Base-by-base conservation (phyloP, 306 rosid species). In the Myrica gale region DNA sequence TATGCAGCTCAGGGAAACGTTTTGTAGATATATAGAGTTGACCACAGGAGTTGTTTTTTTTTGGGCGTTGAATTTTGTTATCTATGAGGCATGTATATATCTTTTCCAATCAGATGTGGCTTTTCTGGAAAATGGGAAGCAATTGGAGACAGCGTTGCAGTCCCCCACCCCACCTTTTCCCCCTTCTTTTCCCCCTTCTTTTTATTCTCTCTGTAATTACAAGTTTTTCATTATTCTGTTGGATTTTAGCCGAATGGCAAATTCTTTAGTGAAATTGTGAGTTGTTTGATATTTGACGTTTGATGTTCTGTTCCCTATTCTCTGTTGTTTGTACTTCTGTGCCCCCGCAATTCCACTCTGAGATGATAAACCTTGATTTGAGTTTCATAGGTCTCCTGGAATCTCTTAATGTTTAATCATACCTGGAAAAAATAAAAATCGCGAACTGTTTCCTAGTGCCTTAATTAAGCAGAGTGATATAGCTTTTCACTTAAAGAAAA, bases 11-110 rank as follows among this genome's bases (percentile, higher is more conserved):
- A 68, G 61, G 72, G 75, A 71, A 82, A 54, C 81, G 51, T 86
- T 76, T 42, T 83, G 87, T 86, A 21, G 4, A 83, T 16, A 73
- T 76, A 82, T 75, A 55, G 63, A 71, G 54, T n/a, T 68, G 39
- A 32, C 20, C 7, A n/a, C 17, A 41, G 47, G 77, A 68, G 70
- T 53, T 9, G 43, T 68, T 42, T 56, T 54, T 73, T 47, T 70
- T 37, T 70, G 66, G 66, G 37, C 0, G 37, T 32, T 32, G 37
- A 32, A 2, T 32, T 32, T 32, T 32, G 37, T 61, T 60, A 16
- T 60, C 16, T 5, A 60, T 60, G 42, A 26, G 32, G 23, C 5
- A 55, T 55, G 9, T 20, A 19, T 26, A n/a, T n/a, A n/a, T n/a
- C 26, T 55, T 55, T 16, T 55, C 20, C 17, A 55, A 55, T n/a